Evolutionary conservation across 1,284 basidiomycete species (phyloP).

Genomic region (Cryptococcus wingfieldii): DNA sequence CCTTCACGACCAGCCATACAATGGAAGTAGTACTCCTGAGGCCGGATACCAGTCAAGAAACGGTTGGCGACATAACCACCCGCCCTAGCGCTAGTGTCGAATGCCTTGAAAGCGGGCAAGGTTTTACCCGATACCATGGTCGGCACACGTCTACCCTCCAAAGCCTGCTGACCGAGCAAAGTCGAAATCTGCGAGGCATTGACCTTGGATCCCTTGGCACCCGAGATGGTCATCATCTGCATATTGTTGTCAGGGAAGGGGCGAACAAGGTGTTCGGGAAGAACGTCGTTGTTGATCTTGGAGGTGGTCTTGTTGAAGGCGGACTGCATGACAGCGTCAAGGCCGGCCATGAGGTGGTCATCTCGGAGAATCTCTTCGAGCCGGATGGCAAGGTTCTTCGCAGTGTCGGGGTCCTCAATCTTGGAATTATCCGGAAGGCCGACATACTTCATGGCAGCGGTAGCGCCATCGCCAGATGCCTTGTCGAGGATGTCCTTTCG

Average conservation of each 20-base stretch:
- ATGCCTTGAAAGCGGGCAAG: conserved; percentile 91
- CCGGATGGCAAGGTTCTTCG: conserved; percentile 54
- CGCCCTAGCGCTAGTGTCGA: conserved; percentile 94
- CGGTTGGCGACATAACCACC: conserved; percentile 99
- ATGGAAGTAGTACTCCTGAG: conserved; percentile 99
- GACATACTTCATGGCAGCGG: conserved; percentile 69
- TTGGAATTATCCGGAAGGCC: conserved; percentile 67
- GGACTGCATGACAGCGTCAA: conserved; percentile 86
- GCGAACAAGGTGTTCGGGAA: conserved; percentile 83
- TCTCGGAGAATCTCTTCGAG: conserved; percentile 95
- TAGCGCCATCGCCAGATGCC: conserved; percentile 70
- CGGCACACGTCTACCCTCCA: conserved; percentile 97
- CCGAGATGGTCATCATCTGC: conserved; percentile 98
- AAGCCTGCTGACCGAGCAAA: conserved; percentile 91
- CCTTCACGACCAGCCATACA: conserved; percentile 99
- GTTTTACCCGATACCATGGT: conserved; percentile 99
- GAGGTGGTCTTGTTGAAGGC: conserved; percentile 87
- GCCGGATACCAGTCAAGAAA: conserved; percentile 96
- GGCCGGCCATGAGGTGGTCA: conserved; percentile 93
- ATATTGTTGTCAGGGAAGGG: conserved; percentile 98
- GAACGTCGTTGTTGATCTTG: conserved; percentile 77
- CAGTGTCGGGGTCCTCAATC: conserved; percentile 57
- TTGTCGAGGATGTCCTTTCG: conserved; percentile 67
- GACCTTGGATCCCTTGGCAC: conserved; percentile 96
- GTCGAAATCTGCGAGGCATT: conserved; percentile 98